These are phyloP conservation scores for Neurospora sp. DNA, from an alignment of 2,329 filamentous ascomycete genomes.

Conservation along the genomic window DNA sequence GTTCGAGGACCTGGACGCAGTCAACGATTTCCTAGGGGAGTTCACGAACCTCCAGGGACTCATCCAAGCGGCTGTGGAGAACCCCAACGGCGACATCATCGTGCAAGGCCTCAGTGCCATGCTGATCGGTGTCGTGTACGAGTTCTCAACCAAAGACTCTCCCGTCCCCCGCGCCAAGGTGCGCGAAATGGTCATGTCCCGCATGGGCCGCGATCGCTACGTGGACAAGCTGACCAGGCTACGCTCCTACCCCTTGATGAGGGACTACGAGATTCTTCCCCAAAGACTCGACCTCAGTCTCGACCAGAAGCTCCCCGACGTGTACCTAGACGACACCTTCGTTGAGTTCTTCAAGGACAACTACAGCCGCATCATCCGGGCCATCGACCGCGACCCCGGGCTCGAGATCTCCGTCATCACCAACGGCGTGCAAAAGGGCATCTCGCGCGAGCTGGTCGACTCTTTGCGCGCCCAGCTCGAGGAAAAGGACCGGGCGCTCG, in stretches of 20 bases:
- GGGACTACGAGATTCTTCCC: slow-evolving; percentile 81
- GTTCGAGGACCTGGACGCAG: slow-evolving; percentile 82
- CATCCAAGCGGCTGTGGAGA: slow-evolving; percentile 60
- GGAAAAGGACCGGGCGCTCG: slow-evolving; percentile 50
- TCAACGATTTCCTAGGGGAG: slow-evolving; percentile 87
- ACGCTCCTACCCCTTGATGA: slow-evolving; percentile 65
- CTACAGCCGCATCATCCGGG: slow-evolving; percentile 72
- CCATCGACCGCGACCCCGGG: slow-evolving; percentile 83
- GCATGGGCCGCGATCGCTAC: slow-evolving; percentile 78
- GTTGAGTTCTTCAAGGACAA: slow-evolving; percentile 95
- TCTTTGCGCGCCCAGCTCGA: slow-evolving; percentile 67
- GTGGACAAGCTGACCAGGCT: slow-evolving; percentile 71
- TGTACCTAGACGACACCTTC: slow-evolving; percentile 78
- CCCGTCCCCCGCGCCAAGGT: slow-evolving; percentile 74
- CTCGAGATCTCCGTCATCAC: slow-evolving; percentile 73
- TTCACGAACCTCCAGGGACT: slow-evolving; percentile 86
- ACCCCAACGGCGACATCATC: slow-evolving; percentile 51
- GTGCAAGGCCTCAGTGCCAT: slow-evolving; percentile 76
- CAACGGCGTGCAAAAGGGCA: slow-evolving; percentile 75
- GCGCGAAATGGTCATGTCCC: slow-evolving; percentile 65
- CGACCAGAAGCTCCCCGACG: slow-evolving; percentile 55
- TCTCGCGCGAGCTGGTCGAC: slow-evolving; percentile 90
- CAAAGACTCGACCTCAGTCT: slow-evolving; percentile 49
- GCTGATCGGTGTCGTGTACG: slow-evolving; percentile 80
- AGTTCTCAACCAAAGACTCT: slow-evolving; percentile 96